Conservation (phyloP, 768 basidiomycete species). For the Neoboletus brunneissimus region DNA sequence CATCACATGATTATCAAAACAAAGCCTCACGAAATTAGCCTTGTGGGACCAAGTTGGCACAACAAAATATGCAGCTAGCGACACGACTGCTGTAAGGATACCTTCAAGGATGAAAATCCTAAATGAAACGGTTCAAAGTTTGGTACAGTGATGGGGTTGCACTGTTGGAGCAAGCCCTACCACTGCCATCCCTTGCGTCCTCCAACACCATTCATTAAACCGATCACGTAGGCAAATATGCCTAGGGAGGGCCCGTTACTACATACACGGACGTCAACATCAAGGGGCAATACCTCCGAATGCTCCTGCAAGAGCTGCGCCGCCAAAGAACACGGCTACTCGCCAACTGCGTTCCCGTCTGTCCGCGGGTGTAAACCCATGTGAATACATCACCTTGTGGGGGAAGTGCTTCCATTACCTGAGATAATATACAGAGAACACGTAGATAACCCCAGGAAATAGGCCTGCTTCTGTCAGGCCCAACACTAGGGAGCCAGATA, state of each 20-base stretch:
- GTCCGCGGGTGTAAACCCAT: neutral
- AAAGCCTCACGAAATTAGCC: conserved; percentile 49
- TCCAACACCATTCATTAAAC: conserved; percentile 60
- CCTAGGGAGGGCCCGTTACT: conserved; percentile 31
- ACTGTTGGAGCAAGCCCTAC: conserved; percentile 22
- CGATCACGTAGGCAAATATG: conserved; percentile 56
- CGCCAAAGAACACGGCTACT: conserved; percentile 62
- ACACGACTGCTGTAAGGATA: conserved; percentile 46
- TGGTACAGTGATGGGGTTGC: neutral
- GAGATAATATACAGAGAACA: conserved; percentile 59
- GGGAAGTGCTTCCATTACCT: conserved; percentile 28
- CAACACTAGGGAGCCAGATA: conserved; percentile 38
- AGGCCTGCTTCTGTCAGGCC: conserved; percentile 59
- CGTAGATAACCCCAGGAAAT: conserved; percentile 55
- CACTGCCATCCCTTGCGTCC: conserved; percentile 62
- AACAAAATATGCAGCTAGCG: conserved; percentile 48
- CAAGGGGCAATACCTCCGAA: conserved; percentile 45
- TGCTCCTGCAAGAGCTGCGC: conserved; percentile 59
- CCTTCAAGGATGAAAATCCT: conserved; percentile 64
- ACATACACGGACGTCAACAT: neutral
- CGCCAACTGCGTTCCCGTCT: conserved; percentile 60
- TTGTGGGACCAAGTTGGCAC: conserved; percentile 60
- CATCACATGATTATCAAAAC: neutral
- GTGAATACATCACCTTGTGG: neutral
- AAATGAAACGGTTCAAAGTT: neutral